These are phyloP conservation scores for Sergeia podlipaevii DNA, from an alignment of 208 protist genomes.

Conservation along the genomic window DNA sequence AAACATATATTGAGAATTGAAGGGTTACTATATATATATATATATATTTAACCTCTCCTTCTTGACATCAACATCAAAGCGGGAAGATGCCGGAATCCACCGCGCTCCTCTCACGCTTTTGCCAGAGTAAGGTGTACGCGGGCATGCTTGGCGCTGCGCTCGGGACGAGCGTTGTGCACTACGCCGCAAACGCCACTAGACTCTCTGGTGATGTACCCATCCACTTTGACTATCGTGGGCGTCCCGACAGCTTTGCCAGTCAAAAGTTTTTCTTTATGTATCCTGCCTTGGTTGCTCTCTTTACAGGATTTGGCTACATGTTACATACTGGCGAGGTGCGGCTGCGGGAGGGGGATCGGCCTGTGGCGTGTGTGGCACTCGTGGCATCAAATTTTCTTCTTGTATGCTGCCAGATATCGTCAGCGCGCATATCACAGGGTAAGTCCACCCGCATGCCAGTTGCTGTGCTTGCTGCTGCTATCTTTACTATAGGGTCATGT, in stretches of 20 bases:
- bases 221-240: conserved; percentile 13
- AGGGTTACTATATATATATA: no score
- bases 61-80: no score
- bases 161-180: conserved; percentile 13
- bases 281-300: not conserved
- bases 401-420: conserved; percentile 10
- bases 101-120: no score
- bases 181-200: not conserved
- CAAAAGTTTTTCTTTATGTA: conserved; percentile 16
- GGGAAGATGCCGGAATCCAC: no score
- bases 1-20: no score
- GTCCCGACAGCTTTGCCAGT: conserved; percentile 5
- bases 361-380: not conserved
- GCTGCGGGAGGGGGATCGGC: conserved; percentile 3
- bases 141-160: conserved; percentile 2
- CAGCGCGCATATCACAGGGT: conserved; percentile 13
- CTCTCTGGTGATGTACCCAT: conserved; percentile 12
- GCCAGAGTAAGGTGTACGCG: conserved; percentile 2
- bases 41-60: no score
- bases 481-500: no score
- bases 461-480: no score
- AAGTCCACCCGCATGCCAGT: no score
- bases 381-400: not conserved
- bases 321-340: not conserved
- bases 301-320: not conserved